phyloP scores from a whole-genome alignment of 768 basidiomycete genomes.

The Leucosporidium yakuticum region DNA sequence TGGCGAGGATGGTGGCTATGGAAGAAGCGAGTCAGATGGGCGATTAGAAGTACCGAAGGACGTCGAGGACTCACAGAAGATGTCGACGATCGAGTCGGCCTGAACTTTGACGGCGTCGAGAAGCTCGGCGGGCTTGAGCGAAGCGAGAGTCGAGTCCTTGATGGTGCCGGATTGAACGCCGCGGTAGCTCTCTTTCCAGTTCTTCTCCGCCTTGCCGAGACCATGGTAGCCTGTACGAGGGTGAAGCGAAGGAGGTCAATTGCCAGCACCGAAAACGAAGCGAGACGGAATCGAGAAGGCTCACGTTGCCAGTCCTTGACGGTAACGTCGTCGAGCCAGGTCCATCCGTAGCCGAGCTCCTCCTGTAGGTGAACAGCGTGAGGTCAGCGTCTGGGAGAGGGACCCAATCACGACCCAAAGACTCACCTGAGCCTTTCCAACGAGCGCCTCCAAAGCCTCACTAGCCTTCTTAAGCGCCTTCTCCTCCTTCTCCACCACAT shows the following conservation, averaged over 20 bases:
- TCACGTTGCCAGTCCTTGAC: constrained; percentile 36
- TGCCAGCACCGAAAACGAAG: neutral
- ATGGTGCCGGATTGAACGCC: constrained; percentile 19
- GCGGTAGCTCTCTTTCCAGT: constrained; percentile 14
- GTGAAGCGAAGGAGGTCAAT: neutral
- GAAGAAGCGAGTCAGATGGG: too few species aligned
- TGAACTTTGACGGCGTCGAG: constrained; percentile 20
- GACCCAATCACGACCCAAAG: too few species aligned
- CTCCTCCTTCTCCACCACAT: constrained; percentile 16
- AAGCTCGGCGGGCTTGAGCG: constrained; percentile 12
- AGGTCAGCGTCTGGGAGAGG: neutral
- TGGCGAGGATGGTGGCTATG: constrained; percentile 15
- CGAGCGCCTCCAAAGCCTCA: constrained; percentile 22
- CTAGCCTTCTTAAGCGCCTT: constrained; percentile 25
- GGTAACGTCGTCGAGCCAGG: constrained; percentile 36
- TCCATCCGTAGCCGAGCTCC: constrained; percentile 33
- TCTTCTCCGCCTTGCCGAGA: constrained; percentile 23
- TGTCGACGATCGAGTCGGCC: constrained; percentile 5
- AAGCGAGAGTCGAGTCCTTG: constrained; percentile 15
- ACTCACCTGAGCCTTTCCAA: constrained; percentile 31
- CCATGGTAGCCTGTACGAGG: constrained; percentile 23
- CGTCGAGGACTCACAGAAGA: constrained; percentile 5
- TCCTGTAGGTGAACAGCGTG: constrained; percentile 1
- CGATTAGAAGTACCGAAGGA: too few species aligned
- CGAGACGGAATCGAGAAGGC: neutral